phyloP scores from a whole-genome alignment of 768 basidiomycete species.

The Pisolithus tinctorius region DNA sequence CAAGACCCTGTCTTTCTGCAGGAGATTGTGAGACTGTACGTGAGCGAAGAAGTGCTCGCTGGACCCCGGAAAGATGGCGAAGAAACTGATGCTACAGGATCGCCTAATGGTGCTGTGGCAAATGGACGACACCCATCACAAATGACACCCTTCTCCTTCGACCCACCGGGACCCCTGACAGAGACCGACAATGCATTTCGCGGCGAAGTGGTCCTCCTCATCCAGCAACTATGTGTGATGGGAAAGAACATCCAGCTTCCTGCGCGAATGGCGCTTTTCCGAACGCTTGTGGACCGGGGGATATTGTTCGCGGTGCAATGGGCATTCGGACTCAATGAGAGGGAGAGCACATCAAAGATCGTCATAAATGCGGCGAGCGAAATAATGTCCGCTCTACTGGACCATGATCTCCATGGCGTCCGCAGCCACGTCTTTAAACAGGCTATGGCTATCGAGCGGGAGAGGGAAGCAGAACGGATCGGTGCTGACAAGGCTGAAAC shows the following conservation, averaged over 20 bases:
- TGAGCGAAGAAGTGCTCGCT: constrained; percentile 59
- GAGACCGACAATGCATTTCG: constrained; percentile 50
- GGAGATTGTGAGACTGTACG: constrained; percentile 72
- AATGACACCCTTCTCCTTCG: constrained; percentile 40
- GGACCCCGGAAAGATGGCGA: constrained; percentile 30
- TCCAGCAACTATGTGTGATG: constrained; percentile 92
- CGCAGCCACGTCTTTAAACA: constrained; percentile 82
- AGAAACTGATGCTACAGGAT: constrained; percentile 29
- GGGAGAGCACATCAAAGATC: constrained; percentile 37
- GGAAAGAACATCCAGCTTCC: constrained; percentile 94
- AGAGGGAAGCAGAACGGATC: constrained; percentile 48
- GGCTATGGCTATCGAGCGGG: constrained; percentile 60
- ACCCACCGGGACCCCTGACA: constrained; percentile 49
- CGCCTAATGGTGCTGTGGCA: constrained; percentile 34
- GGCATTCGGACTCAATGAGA: constrained; percentile 71
- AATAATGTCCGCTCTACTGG: constrained; percentile 75
- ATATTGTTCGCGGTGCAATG: constrained; percentile 89
- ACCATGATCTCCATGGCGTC: constrained; percentile 87
- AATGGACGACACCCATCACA: constrained; percentile 22
- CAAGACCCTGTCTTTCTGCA: constrained; percentile 67
- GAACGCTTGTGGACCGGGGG: constrained; percentile 80
- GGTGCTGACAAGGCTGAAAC: constrained; percentile 65
- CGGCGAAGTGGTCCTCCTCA: constrained; percentile 75
- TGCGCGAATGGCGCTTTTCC: constrained; percentile 78
- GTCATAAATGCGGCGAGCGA: constrained; percentile 84